These are phyloP conservation scores for Sistotremastrum suecicum DNA, from an alignment of 768 basidiomycete species.

Conservation along the genomic window DNA sequence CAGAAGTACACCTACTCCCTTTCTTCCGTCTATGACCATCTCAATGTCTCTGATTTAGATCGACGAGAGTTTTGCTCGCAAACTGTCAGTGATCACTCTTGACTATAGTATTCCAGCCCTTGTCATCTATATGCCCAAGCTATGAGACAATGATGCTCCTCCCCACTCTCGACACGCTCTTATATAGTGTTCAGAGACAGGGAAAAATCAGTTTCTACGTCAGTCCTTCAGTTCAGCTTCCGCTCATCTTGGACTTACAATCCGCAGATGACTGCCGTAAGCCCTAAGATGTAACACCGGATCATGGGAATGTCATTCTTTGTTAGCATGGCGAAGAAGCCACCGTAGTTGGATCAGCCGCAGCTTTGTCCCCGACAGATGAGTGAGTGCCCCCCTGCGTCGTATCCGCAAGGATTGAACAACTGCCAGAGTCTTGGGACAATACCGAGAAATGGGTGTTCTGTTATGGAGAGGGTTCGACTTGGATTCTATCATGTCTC, in stretches of 20 bases:
- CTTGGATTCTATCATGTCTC: conserved; percentile 72
- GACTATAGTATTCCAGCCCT: neutral
- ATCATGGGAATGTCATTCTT: neutral
- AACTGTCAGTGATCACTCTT: conserved; percentile 27
- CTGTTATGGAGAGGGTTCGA: conserved; percentile 78
- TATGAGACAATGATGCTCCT: conserved; percentile 71
- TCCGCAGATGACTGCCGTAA: conserved; percentile 65
- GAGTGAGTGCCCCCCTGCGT: conserved; percentile 41
- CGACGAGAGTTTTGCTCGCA: conserved; percentile 50
- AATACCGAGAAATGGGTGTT: conserved; percentile 90
- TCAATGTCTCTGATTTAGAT: conserved; percentile 28
- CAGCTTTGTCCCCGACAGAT: conserved; percentile 67
- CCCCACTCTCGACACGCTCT: conserved; percentile 73
- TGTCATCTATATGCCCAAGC: conserved; percentile 17
- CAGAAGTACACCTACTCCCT: conserved; percentile 38
- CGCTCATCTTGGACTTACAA: neutral
- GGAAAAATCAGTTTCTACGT: conserved; percentile 89
- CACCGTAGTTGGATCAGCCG: conserved; percentile 77
- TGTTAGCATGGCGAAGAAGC: conserved; percentile 81
- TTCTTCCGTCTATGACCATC: neutral
- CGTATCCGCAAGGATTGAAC: conserved; percentile 6
- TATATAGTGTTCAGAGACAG: conserved; percentile 88
- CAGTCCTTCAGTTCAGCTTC: conserved; percentile 15
- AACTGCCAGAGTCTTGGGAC: conserved; percentile 59
- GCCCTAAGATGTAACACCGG: conserved; percentile 15